Evolutionary conservation across 2,329 filamentous ascomycete species (phyloP).

Genomic region (Pyricularia pennisetigena): DNA sequence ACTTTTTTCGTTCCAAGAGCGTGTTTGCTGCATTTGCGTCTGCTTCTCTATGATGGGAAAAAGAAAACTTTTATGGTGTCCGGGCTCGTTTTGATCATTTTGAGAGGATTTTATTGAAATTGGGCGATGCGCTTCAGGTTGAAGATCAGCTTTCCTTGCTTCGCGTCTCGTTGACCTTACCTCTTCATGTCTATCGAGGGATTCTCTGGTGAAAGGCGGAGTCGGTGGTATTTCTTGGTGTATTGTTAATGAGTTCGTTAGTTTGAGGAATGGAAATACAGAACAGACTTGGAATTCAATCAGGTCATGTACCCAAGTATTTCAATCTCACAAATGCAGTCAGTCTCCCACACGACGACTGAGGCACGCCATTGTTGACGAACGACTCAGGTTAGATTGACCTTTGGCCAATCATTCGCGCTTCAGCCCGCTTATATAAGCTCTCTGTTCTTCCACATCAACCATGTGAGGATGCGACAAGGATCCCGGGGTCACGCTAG

Average conservation of each 20-base stretch:
- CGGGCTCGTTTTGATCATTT: not conserved
- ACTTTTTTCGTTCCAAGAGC: not conserved
- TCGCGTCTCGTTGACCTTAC: not conserved
- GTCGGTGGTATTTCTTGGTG: not conserved
- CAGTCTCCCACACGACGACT: too few species aligned
- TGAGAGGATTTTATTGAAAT: not conserved
- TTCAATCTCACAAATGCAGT: too few species aligned
- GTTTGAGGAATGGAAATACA: not conserved
- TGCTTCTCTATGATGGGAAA: not conserved
- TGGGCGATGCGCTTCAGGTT: not conserved
- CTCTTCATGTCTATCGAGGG: not conserved
- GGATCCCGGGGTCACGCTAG: not conserved
- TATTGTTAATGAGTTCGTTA: not conserved
- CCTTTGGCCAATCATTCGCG: not conserved
- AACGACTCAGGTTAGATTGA: not conserved
- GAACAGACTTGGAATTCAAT: not conserved
- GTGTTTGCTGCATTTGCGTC: not conserved
- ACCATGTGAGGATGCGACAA: not conserved
- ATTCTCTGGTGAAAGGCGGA: not conserved
- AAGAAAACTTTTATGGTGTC: not conserved
- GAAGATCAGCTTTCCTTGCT: not conserved
- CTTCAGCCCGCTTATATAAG: not conserved
- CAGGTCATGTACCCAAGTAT: too few species aligned
- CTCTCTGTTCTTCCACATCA: not conserved
- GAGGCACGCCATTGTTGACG: not conserved